Evolutionary conservation across 306 rosid genomes (phyloP), one percentile per base, ranked within the genome.

Genomic region (Benincasa hispida): DNA sequence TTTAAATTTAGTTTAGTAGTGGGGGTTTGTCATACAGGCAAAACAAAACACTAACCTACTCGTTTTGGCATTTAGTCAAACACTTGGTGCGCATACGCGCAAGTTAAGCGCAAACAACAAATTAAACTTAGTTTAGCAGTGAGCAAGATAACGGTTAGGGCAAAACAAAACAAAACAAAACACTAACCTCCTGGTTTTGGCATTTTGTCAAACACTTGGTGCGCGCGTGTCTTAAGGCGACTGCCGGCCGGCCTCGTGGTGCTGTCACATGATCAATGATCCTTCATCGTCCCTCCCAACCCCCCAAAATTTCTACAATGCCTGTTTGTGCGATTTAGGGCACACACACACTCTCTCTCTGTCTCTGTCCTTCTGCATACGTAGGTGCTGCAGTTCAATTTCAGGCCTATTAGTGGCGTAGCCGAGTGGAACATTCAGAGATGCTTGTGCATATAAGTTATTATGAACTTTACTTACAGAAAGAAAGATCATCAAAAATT

Each of bases 171-270:
- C 15, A 67, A 37, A 19, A 32, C n/a, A 34, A 35, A 12, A 39
- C 28, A n/a, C 74, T 41, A 37, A 67, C 51, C 54, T 67, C 32
- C 19, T 41, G 32, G 54, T 42, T 67, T 67, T 67, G 74, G 74
- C 74, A 67, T 67, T 67, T 67, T 37, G 74, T 67, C 74, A 67
- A 67, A 76, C 57, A 79, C 69, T 63, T 75, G 87, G 87, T 88
- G 94, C 87, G 84, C 45, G 79, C 92, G 88, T 89, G 92, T 89
- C 88, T 86, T 81, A 45, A 79, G 97, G 83, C 80, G 21, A 85
- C 73, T 86, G 97, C 92, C 84, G 87, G 85, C 92, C 84, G 87
- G 83, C 77, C 76, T 72, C 77, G 37, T 87, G 89, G 83, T 5
- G 74, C 54, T n/a, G 74, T 63, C 72, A 63, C 72, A 39, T 39